Percentiles rank a stretch among this genome's conserved stretches.
Evolutionary conservation across 148 eudicot genomes (phyloP).

Genomic region (Heliosperma pusillum): DNA sequence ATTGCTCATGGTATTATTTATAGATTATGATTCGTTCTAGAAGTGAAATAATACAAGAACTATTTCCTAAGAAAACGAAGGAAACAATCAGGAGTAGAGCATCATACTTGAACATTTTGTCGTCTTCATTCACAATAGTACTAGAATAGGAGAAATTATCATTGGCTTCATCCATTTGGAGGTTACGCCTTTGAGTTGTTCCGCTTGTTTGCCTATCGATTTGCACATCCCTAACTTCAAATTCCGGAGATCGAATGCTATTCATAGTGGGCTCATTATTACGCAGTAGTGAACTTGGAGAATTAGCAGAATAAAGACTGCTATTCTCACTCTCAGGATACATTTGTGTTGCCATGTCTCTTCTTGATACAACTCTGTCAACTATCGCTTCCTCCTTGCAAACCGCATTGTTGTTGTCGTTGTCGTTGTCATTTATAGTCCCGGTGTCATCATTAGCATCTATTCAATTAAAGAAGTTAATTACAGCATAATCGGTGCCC

Average conservation of each 20-base stretch:
- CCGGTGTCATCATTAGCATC: slow-evolving; percentile 39
- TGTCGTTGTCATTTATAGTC: slow-evolving; percentile 18
- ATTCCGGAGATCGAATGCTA: slow-evolving; percentile 25
- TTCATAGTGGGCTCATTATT: slow-evolving; percentile 10
- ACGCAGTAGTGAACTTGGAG: slow-evolving; percentile 24
- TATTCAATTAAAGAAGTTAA: not conserved
- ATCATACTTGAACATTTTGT: slow-evolving; percentile 42
- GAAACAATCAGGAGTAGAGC: not conserved
- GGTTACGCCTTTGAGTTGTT: slow-evolving; percentile 12
- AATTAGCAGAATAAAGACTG: slow-evolving; percentile 37
- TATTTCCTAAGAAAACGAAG: not conserved
- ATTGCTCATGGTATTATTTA: too few species aligned
- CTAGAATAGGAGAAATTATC: not conserved
- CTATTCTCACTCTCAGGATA: slow-evolving; percentile 39
- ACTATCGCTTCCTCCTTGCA: slow-evolving; percentile 15
- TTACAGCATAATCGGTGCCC: not conserved
- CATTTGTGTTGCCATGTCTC: slow-evolving; percentile 97
- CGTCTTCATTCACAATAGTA: not conserved
- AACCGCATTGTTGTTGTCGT: not conserved
- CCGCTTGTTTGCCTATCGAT: slow-evolving; percentile 59
- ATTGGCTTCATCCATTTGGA: not conserved
- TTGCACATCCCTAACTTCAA: slow-evolving; percentile 75
- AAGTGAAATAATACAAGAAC: too few species aligned
- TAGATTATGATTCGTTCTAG: too few species aligned
- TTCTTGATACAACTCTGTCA: slow-evolving; percentile 37